Evolutionary conservation across 2,329 filamentous ascomycete genomes (phyloP).

Genomic region (Beauveria scarabaeidicola): DNA sequence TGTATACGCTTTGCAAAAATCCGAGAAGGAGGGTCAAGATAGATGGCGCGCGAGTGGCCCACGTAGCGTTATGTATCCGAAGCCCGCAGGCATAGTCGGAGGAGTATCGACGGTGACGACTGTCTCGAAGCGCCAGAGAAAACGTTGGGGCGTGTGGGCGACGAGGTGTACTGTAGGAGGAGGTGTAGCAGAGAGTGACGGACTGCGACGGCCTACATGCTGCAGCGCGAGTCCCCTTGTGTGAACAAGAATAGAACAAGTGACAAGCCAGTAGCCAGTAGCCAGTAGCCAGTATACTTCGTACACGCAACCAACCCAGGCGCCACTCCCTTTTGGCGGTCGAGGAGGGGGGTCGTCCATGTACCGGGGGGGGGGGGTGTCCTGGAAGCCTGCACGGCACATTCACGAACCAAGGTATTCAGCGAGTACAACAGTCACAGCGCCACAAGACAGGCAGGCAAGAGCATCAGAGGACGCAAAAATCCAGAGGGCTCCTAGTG

Average conservation of each 20-base stretch:
- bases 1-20: slow-evolving; percentile 10
- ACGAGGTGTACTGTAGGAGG: not conserved
- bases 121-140: slow-evolving; percentile 4
- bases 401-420: not conserved
- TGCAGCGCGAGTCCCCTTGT: not conserved
- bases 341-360: not conserved
- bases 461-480: not conserved
- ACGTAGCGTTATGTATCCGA: slow-evolving; percentile 8
- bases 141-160: slow-evolving; percentile 1
- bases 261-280: not conserved
- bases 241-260: slow-evolving; percentile 8
- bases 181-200: not conserved
- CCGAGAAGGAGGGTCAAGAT: slow-evolving; percentile 8
- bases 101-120: slow-evolving; percentile 1
- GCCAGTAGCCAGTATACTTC: too few relatives aligned
- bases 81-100: not conserved
- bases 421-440: not conserved
- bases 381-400: not conserved
- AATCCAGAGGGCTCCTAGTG: not conserved
- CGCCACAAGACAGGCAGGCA: not conserved
- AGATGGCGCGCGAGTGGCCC: slow-evolving; percentile 4
- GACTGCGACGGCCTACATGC: not conserved
- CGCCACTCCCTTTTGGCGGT: not conserved
- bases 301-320: not conserved
- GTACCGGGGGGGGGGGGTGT: not conserved